phyloP scores from a whole-genome alignment of 1,284 basidiomycete species.

The Ustilago cynodontis region DNA sequence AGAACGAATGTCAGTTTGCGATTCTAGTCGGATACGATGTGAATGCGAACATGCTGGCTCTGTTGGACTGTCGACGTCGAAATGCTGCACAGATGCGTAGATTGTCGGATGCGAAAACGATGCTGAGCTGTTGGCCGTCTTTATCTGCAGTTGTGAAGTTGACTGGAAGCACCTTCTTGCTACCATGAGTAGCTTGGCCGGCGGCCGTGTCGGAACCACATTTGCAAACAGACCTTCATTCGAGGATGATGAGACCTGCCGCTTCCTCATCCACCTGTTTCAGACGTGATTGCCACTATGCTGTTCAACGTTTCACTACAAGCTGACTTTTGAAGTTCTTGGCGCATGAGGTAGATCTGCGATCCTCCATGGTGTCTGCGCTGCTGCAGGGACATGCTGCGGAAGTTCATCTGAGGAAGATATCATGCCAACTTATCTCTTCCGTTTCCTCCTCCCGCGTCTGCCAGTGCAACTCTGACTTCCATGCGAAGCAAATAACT shows the following conservation, averaged over 20 bases:
- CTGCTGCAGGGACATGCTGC: neutral
- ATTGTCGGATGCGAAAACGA: neutral
- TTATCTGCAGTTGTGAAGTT: neutral
- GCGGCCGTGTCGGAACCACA: neutral
- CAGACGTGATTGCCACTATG: too few species aligned
- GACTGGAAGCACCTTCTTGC: neutral
- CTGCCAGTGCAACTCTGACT: neutral
- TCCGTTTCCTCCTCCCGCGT: neutral
- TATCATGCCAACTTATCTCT: neutral
- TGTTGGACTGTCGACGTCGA: slow-evolving; percentile 6
- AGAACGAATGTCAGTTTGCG: slow-evolving; percentile 19
- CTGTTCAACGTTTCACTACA: too few species aligned
- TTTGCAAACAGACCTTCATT: neutral
- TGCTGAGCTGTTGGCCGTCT: neutral
- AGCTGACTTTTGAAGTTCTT: too few species aligned
- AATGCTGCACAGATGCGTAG: slow-evolving; percentile 18
- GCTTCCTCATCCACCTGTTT: neutral
- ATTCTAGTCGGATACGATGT: neutral
- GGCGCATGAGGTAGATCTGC: neutral
- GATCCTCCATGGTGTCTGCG: neutral
- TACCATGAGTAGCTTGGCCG: neutral
- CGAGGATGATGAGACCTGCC: neutral
- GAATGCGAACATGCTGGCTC: neutral
- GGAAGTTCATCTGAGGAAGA: neutral
- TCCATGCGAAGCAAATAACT: neutral